These are phyloP conservation scores for Athelia sp. DNA, from an alignment of 1,284 basidiomycete genomes.

Conservation along the genomic window DNA sequence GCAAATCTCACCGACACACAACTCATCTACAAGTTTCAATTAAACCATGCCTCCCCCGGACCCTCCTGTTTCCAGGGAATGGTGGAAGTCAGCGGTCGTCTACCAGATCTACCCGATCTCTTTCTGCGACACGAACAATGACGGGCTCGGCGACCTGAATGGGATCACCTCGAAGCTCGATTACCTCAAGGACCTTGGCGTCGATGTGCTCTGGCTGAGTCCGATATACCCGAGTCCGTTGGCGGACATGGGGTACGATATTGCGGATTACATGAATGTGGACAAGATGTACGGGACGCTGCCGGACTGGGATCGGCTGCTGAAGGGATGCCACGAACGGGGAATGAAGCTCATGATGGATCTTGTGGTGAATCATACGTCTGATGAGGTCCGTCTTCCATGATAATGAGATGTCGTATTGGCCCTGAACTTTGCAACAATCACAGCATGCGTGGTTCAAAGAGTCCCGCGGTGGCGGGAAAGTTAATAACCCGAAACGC, in stretches of 20 bases:
- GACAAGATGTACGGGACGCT: slow-evolving; percentile 72
- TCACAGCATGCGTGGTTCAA: slow-evolving; percentile 72
- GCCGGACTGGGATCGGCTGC: slow-evolving; percentile 66
- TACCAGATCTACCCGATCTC: slow-evolving; percentile 72
- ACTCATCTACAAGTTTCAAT: not conserved
- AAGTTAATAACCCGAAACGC: slow-evolving; percentile 52
- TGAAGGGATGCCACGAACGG: slow-evolving; percentile 52
- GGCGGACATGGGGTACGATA: slow-evolving; percentile 75
- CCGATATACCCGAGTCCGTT: slow-evolving; percentile 71
- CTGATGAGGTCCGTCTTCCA: slow-evolving; percentile 47
- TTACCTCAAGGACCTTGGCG: slow-evolving; percentile 67
- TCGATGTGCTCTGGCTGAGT: slow-evolving; percentile 71
- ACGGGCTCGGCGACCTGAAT: slow-evolving; percentile 64
- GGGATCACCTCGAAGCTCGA: slow-evolving; percentile 65
- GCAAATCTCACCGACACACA: too few relatives aligned
- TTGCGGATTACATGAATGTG: slow-evolving; percentile 70
- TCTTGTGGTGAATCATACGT: slow-evolving; percentile 79
- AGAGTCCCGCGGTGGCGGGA: slow-evolving; percentile 50
- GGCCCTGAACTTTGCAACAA: not conserved
- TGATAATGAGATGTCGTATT: not conserved
- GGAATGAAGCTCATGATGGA: slow-evolving; percentile 79
- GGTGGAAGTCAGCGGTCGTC: slow-evolving; percentile 65
- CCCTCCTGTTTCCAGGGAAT: slow-evolving; percentile 24
- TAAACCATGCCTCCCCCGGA: too few relatives aligned
- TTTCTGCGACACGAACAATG: slow-evolving; percentile 65